Percentiles rank a stretch among this genome's conserved stretches.
These are phyloP conservation scores for Curvularia eragrostidis DNA, from an alignment of 2,329 filamentous ascomycete genomes.

Conservation along the genomic window DNA sequence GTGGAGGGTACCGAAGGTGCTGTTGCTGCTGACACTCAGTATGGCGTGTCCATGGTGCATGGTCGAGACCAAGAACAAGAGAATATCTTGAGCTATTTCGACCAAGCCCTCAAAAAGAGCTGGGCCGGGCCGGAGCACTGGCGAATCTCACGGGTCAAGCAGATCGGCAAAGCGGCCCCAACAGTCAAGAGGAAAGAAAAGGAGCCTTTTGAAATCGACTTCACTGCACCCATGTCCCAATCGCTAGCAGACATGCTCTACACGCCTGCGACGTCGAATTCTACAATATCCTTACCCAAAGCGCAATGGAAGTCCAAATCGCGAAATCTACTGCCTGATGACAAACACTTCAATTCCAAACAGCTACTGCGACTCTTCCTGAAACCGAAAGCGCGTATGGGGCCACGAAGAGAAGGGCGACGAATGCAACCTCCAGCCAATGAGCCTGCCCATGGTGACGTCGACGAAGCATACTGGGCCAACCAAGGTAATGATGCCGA, in stretches of 20 bases:
- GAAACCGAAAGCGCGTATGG: slow-evolving; percentile 88
- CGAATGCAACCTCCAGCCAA: slow-evolving; percentile 36
- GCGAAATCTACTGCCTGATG: slow-evolving; percentile 90
- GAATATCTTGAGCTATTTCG: slow-evolving; percentile 97
- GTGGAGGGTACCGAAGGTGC: slow-evolving; percentile 56
- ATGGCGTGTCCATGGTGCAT: slow-evolving; percentile 79
- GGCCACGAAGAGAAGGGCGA: slow-evolving; percentile 63
- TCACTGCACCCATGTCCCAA: slow-evolving; percentile 74
- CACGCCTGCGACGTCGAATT: slow-evolving; percentile 79
- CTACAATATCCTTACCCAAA: slow-evolving; percentile 84
- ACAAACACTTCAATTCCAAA: slow-evolving; percentile 97
- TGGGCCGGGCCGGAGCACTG: slow-evolving; percentile 99
- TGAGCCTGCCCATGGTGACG: slow-evolving; percentile 72
- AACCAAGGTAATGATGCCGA: slow-evolving; percentile 52
- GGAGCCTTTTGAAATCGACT: slow-evolving; percentile 94
- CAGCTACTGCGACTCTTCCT: slow-evolving; percentile 89
- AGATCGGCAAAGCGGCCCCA: slow-evolving; percentile 64
- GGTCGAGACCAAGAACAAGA: slow-evolving; percentile 77
- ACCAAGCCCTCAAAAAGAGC: slow-evolving; percentile 94
- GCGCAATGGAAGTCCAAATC: slow-evolving; percentile 96
- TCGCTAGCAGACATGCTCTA: slow-evolving; percentile 78
- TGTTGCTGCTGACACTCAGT: slow-evolving; percentile 68
- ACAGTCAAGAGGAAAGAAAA: slow-evolving; percentile 85
- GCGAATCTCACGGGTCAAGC: slow-evolving; percentile 93
- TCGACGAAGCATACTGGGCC: slow-evolving; percentile 97